Evolutionary conservation across 164 flowering plant genomes (phyloP).

Genomic region (Stephania japonica): DNA sequence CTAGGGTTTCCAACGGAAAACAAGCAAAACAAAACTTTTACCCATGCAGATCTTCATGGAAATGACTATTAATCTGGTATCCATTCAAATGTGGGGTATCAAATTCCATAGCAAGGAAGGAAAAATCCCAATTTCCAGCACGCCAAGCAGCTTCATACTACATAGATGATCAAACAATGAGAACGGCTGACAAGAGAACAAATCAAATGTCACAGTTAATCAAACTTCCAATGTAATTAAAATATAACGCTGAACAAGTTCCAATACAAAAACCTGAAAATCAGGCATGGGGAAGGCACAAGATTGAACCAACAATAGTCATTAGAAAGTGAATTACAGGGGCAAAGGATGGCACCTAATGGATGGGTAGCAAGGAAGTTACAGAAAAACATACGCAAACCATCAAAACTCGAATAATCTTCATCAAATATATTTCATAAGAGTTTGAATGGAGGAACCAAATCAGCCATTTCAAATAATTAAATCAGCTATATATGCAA

Average conservation of each 20-base stretch:
- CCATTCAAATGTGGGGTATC: conserved; percentile 25
- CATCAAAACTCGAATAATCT: neutral
- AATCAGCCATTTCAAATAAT: neutral
- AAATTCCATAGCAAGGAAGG: conserved; percentile 39
- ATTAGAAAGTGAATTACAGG: neutral
- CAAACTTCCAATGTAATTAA: no score
- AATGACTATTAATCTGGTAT: conserved; percentile 31
- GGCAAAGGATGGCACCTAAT: neutral
- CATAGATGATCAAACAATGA: conserved; percentile 6
- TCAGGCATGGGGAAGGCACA: neutral
- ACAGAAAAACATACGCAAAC: neutral
- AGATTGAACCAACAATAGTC: neutral
- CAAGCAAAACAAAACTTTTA: conserved; percentile 20
- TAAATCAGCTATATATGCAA: neutral
- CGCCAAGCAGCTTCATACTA: conserved; percentile 99
- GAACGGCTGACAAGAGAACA: neutral
- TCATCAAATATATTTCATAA: neutral
- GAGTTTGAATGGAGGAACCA: neutral
- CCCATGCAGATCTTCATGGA: conserved; percentile 87
- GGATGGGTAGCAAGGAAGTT: neutral
- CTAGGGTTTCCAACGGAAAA: neutral
- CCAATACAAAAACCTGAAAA: neutral
- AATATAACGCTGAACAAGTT: neutral
- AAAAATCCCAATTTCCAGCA: conserved; percentile 94
- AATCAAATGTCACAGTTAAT: no score